phyloP scores from a whole-genome alignment of 352 stramenopile genomes.

The Globisporangium camurandrum region DNA sequence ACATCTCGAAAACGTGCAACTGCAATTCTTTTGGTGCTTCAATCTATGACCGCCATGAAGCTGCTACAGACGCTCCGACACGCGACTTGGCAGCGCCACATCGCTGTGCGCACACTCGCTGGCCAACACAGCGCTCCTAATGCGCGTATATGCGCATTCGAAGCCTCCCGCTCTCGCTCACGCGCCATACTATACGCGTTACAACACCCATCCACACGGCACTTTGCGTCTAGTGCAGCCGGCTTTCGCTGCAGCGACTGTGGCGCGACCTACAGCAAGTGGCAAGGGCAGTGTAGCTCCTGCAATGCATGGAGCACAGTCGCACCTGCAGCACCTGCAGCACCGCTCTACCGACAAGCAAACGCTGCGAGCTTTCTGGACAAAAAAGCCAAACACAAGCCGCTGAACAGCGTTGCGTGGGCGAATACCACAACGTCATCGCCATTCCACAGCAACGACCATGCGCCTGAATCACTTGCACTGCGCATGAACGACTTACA shows the following conservation, averaged over 20 bases:
- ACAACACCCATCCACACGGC: neutral
- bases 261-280: slow-evolving; percentile 67
- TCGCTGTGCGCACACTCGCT: neutral
- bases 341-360: slow-evolving; percentile 46
- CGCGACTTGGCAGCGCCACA: neutral
- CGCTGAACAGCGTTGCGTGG: slow-evolving; percentile 22
- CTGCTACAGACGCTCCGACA: neutral
- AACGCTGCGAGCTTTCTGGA: slow-evolving; percentile 33
- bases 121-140: neutral
- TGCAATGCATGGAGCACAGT: slow-evolving; percentile 91
- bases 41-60: neutral
- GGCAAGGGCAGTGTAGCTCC: slow-evolving; percentile 77
- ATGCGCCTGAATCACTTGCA: slow-evolving; percentile 9
- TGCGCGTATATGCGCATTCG: too few species aligned
- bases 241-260: slow-evolving; percentile 49
- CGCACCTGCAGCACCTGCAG: slow-evolving; percentile 30
- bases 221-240: slow-evolving; percentile 14
- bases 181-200: too few species aligned
- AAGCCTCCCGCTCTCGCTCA: neutral
- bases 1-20: neutral
- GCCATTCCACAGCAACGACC: slow-evolving; percentile 1
- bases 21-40: neutral
- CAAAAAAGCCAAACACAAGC: slow-evolving; percentile 28
- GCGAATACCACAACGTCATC: too few species aligned
- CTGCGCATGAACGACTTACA: slow-evolving; percentile 73